Percentiles rank a stretch among this genome's conserved stretches.
Conservation (phyloP, 1,284 basidiomycete species). For the Trichosporon faecale region DNA sequence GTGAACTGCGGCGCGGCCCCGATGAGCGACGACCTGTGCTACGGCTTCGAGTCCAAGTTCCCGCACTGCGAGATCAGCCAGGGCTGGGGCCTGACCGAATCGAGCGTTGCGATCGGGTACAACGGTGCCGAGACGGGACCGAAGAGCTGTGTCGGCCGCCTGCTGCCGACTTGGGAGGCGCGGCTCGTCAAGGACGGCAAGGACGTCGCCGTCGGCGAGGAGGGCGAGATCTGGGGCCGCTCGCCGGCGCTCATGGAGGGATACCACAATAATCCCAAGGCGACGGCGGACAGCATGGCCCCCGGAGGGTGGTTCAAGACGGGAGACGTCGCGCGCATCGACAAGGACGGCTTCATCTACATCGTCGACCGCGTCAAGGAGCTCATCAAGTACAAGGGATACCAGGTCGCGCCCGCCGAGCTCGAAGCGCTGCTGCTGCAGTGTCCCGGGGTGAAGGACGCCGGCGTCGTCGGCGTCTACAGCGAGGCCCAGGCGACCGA, state of each 20-base stretch:
- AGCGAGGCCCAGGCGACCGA: constrained; percentile 66
- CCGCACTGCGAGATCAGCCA: constrained; percentile 36
- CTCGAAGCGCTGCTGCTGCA: constrained; percentile 69
- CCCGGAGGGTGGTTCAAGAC: constrained; percentile 72
- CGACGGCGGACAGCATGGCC: constrained; percentile 66
- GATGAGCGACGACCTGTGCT: constrained; percentile 56
- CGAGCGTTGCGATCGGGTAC: constrained; percentile 43
- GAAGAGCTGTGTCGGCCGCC: constrained; percentile 65
- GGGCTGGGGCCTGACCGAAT: constrained; percentile 53
- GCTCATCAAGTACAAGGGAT: constrained; percentile 68
- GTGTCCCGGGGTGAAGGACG: constrained; percentile 67
- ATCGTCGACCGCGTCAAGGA: constrained; percentile 62
- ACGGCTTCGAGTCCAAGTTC: constrained; percentile 30
- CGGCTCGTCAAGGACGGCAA: constrained; percentile 59
- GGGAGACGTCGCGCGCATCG: constrained; percentile 66
- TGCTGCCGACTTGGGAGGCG: constrained; percentile 74
- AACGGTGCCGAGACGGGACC: constrained; percentile 22
- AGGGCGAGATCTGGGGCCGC: constrained; percentile 75
- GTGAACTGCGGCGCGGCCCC: constrained; percentile 80
- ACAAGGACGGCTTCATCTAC: constrained; percentile 58
- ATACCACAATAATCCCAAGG: constrained; percentile 62
- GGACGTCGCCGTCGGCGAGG: constrained; percentile 50
- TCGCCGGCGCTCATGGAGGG: constrained; percentile 76
- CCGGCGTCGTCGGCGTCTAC: constrained; percentile 67
- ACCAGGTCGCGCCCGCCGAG: constrained; percentile 72